Conservation (phyloP, 139 green algal genomes). For the Coccomyxa sp. region DNA sequence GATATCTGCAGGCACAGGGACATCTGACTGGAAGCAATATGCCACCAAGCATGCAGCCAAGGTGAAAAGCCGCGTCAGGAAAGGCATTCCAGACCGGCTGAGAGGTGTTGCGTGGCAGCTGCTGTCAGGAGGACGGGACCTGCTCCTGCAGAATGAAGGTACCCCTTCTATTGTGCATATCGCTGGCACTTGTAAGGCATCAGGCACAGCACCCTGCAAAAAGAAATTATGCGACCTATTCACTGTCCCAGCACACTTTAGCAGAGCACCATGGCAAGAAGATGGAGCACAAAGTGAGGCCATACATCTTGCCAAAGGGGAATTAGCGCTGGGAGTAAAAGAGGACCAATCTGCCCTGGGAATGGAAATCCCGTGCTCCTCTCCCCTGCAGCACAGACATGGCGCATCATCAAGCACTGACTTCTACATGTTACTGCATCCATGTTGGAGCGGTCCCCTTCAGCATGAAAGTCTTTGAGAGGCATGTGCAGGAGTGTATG, state of each 20-base stretch:
- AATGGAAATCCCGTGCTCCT: background rate
- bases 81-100: slow-evolving; percentile 62
- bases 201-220: background rate
- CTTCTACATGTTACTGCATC: background rate
- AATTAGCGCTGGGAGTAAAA: background rate
- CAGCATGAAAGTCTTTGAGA: background rate
- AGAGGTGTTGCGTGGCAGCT: slow-evolving; percentile 58
- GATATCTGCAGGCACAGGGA: slow-evolving; percentile 12
- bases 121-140: slow-evolving; percentile 47
- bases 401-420: no score
- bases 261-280: no score
- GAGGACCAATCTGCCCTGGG: background rate
- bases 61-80: slow-evolving; percentile 56
- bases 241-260: background rate
- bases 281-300: background rate
- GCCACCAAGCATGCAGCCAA: slow-evolving; percentile 26
- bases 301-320: background rate
- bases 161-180: background rate
- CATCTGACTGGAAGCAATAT: slow-evolving; percentile 35
- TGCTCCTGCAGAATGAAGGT: slow-evolving; percentile 35
- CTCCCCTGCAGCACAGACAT: background rate
- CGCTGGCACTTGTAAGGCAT: background rate
- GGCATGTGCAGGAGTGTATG: slow-evolving; percentile 24
- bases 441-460: background rate
- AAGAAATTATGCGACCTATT: background rate